Evolutionary conservation across 1,139 yeast genomes (phyloP), one percentile per base, ranked within the genome.

Genomic region (Debaryomyces subglobosus): DNA sequence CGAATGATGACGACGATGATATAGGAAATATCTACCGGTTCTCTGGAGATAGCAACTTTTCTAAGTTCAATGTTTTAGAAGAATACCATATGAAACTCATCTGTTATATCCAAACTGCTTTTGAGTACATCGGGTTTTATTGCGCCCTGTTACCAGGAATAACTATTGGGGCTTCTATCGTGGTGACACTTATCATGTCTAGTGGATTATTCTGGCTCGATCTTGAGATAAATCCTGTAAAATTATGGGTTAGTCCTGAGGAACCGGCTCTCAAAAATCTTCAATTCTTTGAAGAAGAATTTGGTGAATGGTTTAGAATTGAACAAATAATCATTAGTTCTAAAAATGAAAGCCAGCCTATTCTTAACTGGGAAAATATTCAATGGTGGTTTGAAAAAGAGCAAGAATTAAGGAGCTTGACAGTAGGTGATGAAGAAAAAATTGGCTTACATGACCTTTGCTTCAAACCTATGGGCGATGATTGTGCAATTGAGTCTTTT

Each of bases 341-440:
- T 53, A 84, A 82, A 13, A 76, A 87, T 8, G 86, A 85, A 3
- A 4, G 65, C 38, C 46, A 81, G 81, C 50, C 87, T 71, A 46
- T 92, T 38, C 71, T 81, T 35, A 72, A 72, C 44, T 89, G 89
- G 77, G 85, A 82, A 0, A 82, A 83, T 2, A 64, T 92, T 24
- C 61, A 82, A 53, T 94, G 98, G 98, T 91, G 97, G 96, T 86
- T 88, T 61, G 82, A 77, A 21, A 82, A 84, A 32, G 98, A 94
- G 63, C 53, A 63, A 5, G 78, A 85, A 52, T 77, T 92, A 1
- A 61, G 60, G 36, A 43, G 53, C 3, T 54, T 79, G 21, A 51
- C 52, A 5, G 64, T 60, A 5, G 55, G 61, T 12, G 62, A 58
- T 13, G 54, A 56, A 21, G 53, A 55, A 6, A 57, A 65, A 18